A percentile compares a stretch with the other conserved stretches of the same genome.
phyloP scores from a whole-genome alignment of 257 asterid species.

The Solanum chmielewskii region DNA sequence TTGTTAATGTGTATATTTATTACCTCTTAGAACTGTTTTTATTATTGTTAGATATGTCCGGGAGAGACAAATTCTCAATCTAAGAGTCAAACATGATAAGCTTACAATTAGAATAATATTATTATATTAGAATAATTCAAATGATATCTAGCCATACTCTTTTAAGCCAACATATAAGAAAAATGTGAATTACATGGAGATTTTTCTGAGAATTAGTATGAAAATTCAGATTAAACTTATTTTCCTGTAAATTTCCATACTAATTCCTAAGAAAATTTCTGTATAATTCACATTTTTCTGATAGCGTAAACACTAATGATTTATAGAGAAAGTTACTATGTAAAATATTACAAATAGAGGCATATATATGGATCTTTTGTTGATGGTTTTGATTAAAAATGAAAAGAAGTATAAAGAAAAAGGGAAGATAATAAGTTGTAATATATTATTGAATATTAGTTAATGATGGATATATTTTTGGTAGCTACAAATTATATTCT shows the following conservation, averaged over 20 bases:
- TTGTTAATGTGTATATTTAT: too few relatives aligned
- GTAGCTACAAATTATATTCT: background rate
- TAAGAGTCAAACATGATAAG: background rate
- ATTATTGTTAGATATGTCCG: background rate
- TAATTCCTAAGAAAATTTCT: too few relatives aligned
- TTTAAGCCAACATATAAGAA: too few relatives aligned
- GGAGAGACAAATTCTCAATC: background rate
- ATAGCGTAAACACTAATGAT: background rate
- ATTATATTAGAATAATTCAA: background rate
- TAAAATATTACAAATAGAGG: background rate
- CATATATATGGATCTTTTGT: background rate
- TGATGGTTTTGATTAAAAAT: background rate
- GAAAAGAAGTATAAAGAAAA: background rate
- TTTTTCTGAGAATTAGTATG: too few relatives aligned
- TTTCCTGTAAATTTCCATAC: too few relatives aligned
- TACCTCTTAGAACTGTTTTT: too few relatives aligned
- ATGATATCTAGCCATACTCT: background rate
- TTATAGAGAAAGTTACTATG: background rate
- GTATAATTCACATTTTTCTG: too few relatives aligned
- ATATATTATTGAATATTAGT: background rate
- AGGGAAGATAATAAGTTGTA: background rate
- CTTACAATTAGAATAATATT: background rate
- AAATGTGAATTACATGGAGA: too few relatives aligned
- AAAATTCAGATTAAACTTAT: too few relatives aligned
- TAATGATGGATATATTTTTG: background rate